Evolutionary conservation across 2,329 filamentous ascomycete species (phyloP).

Genomic region (Pleoardoris graminearum): DNA sequence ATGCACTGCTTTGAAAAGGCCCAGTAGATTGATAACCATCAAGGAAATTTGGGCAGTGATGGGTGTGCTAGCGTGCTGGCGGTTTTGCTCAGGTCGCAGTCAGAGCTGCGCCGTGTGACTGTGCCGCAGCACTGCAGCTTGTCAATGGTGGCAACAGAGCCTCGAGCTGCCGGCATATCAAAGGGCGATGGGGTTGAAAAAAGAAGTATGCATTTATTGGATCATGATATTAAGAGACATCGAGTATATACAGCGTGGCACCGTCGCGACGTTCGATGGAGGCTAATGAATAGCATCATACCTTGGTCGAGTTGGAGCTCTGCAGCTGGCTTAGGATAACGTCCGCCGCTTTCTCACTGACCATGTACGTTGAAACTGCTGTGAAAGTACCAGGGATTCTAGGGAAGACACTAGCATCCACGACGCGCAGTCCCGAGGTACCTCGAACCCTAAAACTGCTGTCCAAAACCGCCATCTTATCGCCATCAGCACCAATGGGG

Average conservation of each 20-base stretch:
- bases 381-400: constrained; percentile 57
- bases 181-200: neutral
- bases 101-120: neutral
- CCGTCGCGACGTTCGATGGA: neutral
- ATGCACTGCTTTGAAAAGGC: neutral
- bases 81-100: neutral
- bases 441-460: constrained; percentile 57
- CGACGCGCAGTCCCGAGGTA: constrained; percentile 56
- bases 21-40: neutral
- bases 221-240: neutral
- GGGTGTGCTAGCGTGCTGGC: neutral
- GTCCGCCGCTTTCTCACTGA: constrained; percentile 65
- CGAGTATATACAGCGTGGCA: neutral
- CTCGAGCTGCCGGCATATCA: too few species aligned
- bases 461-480: constrained; percentile 59
- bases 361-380: constrained; percentile 59
- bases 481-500: constrained; percentile 57
- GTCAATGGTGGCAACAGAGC: too few species aligned
- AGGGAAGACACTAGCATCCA: constrained; percentile 39
- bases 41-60: neutral
- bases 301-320: neutral
- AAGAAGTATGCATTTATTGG: too few species aligned
- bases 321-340: constrained; percentile 51
- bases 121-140: neutral
- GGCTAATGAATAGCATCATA: neutral